phyloP scores from a whole-genome alignment of 805 yeast genomes.

The Candida gorgasii region DNA sequence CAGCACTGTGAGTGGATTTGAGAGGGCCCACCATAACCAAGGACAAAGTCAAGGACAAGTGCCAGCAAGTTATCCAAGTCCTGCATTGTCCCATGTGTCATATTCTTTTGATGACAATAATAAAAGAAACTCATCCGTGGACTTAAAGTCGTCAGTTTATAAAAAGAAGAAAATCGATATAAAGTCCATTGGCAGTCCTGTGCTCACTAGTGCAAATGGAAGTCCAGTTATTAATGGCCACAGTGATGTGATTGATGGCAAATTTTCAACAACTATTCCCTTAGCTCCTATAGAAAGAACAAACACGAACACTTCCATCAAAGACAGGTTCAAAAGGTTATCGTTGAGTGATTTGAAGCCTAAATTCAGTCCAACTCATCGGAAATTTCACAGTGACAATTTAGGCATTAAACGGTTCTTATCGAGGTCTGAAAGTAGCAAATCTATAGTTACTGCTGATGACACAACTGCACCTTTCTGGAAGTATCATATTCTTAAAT shows the following conservation, averaged over 20 bases:
- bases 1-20: slow-evolving; percentile 5
- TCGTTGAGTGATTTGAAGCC: slow-evolving; percentile 12
- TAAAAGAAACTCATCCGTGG: neutral
- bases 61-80: slow-evolving; percentile 3
- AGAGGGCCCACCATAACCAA: neutral
- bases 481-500: slow-evolving; percentile 62
- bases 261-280: slow-evolving; percentile 1
- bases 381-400: slow-evolving; percentile 12
- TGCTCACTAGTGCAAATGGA: neutral
- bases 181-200: slow-evolving; percentile 1
- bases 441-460: neutral
- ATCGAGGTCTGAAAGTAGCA: neutral
- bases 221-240: neutral
- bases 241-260: neutral
- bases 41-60: too few species aligned
- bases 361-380: slow-evolving; percentile 11
- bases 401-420: slow-evolving; percentile 1
- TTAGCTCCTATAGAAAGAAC: slow-evolving; percentile 6
- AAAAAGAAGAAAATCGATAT: slow-evolving; percentile 4
- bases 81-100: neutral
- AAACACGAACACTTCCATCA: neutral
- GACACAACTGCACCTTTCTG: slow-evolving; percentile 39
- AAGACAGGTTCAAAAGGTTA: slow-evolving; percentile 12
- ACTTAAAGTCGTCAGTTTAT: neutral
- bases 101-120: neutral